Base-by-base conservation (phyloP, 2,329 filamentous ascomycete genomes). In the Triangularia setosa region DNA sequence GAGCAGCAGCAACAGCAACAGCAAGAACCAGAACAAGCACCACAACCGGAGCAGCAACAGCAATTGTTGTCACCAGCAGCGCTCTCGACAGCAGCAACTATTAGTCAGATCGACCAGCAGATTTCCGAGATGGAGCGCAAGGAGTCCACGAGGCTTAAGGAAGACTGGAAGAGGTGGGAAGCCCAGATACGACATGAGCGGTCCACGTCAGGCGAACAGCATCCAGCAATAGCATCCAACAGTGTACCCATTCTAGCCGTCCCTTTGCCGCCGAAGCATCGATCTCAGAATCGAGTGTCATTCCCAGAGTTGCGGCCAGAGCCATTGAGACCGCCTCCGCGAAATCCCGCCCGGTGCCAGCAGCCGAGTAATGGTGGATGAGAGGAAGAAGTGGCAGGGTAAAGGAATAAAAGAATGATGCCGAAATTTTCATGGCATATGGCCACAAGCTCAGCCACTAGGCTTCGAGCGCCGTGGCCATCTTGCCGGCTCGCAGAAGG, bases 81-180 rank as follows among this genome's bases (percentile, higher is more conserved):
- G 69, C 25, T 55, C 64, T 14, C 62, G 65, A 61, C 1, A 66
- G 69, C 23, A n/a, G 30, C 21, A 14, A 63, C 35, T 35, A 54
- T 52, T 40, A 60, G 54, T n/a, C 60, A 64, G 18, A 18, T 67
- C 14, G 62, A 68, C 53, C 24, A 35, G 27, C 67, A 69, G 16
- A 44, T 63, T 18, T 28, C 25, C 1, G 69, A 66, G 24, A 61
- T 68, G 35, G 66, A 70, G 9, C 63, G 67, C 16, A 69, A 71
- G 9, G 70, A 66, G 52, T 68, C 73, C 60, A 62, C 12, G 60
- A 67, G 16, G 18, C 61, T 74, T 11, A 74, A 69, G 61, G 73
- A 75, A 12, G 75, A 78, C 61, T 79, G 74, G 75, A 79, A 79
- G 69, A 73, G 72, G 11, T 76, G 73, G 72, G 76, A 79, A 65